Percentiles rank a stretch among this genome's conserved stretches.
These are phyloP conservation scores for Neopestalotiopsis sp. DNA, from an alignment of 2,329 filamentous ascomycete genomes.

Conservation along the genomic window DNA sequence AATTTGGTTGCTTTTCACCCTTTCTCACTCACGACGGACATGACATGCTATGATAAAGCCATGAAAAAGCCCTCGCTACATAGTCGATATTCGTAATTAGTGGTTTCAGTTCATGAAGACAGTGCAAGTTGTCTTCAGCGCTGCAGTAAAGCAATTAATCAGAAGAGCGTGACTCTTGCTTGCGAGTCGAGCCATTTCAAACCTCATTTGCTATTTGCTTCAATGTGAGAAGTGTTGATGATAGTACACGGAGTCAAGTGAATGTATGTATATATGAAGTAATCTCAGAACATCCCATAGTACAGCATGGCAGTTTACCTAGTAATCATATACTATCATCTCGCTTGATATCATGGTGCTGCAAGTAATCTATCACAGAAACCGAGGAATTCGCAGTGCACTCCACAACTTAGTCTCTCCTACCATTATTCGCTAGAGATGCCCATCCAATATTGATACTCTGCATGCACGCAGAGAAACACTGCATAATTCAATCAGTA, in stretches of 20 bases:
- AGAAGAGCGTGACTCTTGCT: not conserved
- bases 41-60: not conserved
- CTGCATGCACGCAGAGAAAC: not conserved
- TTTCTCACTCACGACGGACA: slow-evolving; percentile 10
- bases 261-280: too few relatives aligned
- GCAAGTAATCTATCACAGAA: not conserved
- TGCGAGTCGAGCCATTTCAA: not conserved
- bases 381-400: not conserved
- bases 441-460: not conserved
- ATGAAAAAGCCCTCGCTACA: not conserved
- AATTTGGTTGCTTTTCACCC: slow-evolving; percentile 5
- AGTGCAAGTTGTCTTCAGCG: not conserved
- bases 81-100: slow-evolving; percentile 1
- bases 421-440: not conserved
- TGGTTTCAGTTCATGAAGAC: not conserved
- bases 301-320: too few relatives aligned
- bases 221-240: not conserved
- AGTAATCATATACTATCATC: too few relatives aligned
- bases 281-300: too few relatives aligned
- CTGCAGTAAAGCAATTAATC: not conserved
- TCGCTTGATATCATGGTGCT: too few relatives aligned
- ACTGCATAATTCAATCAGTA: not conserved
- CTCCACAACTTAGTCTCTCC: not conserved
- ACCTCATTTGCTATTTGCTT: not conserved
- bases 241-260: too few relatives aligned